Percentiles rank a stretch among this genome's conserved stretches.
phyloP scores from a whole-genome alignment of 2,329 filamentous ascomycete species.

The Ceratocystis variospora region DNA sequence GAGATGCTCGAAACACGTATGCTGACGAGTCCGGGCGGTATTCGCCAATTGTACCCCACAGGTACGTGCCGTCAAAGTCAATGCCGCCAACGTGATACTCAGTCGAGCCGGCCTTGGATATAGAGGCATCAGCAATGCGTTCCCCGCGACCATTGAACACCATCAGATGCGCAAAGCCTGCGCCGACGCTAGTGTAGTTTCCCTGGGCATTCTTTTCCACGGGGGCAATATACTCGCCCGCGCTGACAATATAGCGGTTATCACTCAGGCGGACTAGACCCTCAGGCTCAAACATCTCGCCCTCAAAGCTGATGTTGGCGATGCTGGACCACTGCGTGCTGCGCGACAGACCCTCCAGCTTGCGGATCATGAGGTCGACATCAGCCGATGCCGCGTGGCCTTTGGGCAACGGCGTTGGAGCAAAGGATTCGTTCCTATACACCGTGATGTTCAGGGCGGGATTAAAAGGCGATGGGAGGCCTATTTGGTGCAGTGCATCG shows the following conservation, averaged over 20 bases:
- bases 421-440: constrained; percentile 25
- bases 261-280: constrained; percentile 32
- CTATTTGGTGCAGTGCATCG: constrained; percentile 5
- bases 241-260: constrained; percentile 33
- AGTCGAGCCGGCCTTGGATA: constrained; percentile 28
- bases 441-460: constrained; percentile 27
- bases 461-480: constrained; percentile 8
- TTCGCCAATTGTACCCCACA: constrained; percentile 35
- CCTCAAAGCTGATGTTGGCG: constrained; percentile 31
- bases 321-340: constrained; percentile 32
- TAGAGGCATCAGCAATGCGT: constrained; percentile 32
- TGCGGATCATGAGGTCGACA: constrained; percentile 27
- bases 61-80: constrained; percentile 34
- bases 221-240: constrained; percentile 30
- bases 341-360: constrained; percentile 28
- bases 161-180: constrained; percentile 33
- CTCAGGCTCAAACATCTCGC: constrained; percentile 36
- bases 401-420: constrained; percentile 27
- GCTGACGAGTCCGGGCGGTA: constrained; percentile 36
- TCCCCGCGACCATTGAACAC: constrained; percentile 32
- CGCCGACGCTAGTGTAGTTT: constrained; percentile 34
- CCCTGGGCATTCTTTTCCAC: constrained; percentile 35
- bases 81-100: constrained; percentile 37
- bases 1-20: constrained; percentile 30
- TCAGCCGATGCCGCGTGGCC: constrained; percentile 26